Evolutionary conservation across 2,329 filamentous ascomycete genomes (phyloP), one percentile per base, ranked within the genome.

Genomic region (Xenoacremonium recifei): DNA sequence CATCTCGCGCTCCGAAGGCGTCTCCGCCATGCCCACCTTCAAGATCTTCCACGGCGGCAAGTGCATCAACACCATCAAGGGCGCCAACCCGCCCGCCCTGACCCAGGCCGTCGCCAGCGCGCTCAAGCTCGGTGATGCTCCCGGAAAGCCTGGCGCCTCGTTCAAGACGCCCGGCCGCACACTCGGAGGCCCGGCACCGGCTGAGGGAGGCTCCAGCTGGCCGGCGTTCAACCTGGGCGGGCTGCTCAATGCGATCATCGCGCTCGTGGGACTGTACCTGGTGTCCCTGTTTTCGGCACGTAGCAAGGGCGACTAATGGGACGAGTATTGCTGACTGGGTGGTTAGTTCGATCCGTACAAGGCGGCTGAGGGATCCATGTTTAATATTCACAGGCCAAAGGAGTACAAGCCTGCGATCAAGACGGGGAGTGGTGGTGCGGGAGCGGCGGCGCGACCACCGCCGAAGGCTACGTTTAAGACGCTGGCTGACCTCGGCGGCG

Each of bases 21-120:
- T 97, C 62, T 82, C 82, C 58, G 89, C 89, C 50, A 91, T 95
- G 83, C 93, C 93, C 5, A 97, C 93, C 39, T 97, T 99, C 70
- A 80, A 96, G 64, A 83, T 97, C 67, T 91, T 89, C 75, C 85
- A 88, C 69, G 82, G 80, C 61, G 84, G 85, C 56, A 73, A 77
- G 51, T 80, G 85, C 57, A 77, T 87, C 60, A 79, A 88, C 52
- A 90, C 86, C 21, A 82, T 96, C 60, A 78, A 80, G 59, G 93
- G 93, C 55, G 90, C 91, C 23, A 87, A 96, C 69, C 79, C 84
- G 2, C 76, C 82, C 10, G 84, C 82, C 38, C 80, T 99, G 32
- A 85, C 83, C 25, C 77, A 82, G 42, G 88, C 87, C 18, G 84
- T 96, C 50, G 83, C 85, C 57, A 86, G 86, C 62, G 80, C 79